These are phyloP conservation scores for Amoebophrya sp. DNA, from an alignment of 169 alveolate species.

Conservation along the genomic window DNA sequence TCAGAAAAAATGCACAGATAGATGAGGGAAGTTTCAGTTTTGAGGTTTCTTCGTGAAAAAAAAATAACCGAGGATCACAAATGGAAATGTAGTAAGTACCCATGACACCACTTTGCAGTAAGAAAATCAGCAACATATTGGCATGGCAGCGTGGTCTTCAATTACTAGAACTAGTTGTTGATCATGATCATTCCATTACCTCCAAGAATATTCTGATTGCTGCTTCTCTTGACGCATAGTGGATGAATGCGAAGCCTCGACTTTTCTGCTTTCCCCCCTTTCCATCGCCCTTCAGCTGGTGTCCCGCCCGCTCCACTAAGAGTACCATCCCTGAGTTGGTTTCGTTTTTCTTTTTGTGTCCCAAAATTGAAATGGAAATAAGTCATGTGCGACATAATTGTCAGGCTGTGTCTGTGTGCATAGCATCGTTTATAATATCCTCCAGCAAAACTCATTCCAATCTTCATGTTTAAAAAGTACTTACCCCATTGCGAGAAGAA, in stretches of 20 bases:
- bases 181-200: neutral
- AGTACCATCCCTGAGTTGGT: neutral
- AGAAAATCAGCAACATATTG: too few relatives aligned
- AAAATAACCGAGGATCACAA: too few relatives aligned
- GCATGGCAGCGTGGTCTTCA: too few relatives aligned
- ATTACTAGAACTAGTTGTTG: too few relatives aligned
- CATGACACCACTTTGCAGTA: too few relatives aligned
- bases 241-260: neutral
- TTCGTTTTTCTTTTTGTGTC: neutral
- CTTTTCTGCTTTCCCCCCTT: neutral
- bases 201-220: neutral
- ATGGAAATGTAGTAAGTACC: too few relatives aligned
- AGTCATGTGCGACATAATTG: neutral
- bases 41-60: too few relatives aligned
- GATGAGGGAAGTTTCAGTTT: too few relatives aligned
- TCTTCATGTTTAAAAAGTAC: too few relatives aligned
- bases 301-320: neutral
- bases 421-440: too few relatives aligned
- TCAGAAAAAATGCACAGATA: too few relatives aligned
- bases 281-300: neutral
- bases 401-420: neutral
- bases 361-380: neutral
- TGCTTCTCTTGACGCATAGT: neutral
- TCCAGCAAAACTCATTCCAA: too few relatives aligned
- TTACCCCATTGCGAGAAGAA: conserved; percentile 25